Evolutionary conservation across 2,329 filamentous ascomycete species (phyloP), one percentile per base, ranked within the genome.

Genomic region (Penicillium frequentans): DNA sequence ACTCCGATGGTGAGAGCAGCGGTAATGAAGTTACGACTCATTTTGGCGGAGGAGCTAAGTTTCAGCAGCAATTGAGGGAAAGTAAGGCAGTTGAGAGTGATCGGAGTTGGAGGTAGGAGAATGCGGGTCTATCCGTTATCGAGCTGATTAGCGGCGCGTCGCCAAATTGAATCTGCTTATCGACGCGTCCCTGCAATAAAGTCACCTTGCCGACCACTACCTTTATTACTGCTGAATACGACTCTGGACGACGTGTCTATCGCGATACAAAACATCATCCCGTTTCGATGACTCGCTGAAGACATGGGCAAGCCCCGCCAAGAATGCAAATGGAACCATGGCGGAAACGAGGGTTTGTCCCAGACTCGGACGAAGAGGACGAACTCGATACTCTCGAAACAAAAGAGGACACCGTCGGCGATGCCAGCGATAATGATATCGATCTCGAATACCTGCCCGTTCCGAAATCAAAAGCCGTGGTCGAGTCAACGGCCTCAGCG

Each of bases 291-390:
- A 61, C 52, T 47, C 49, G 46, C 46, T 73, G 70, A 60, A 69
- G 72, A 69, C 60, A 75, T 75, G 74, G 72, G 69, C 63, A 56
- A 69, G 65, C 60, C 61, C 61, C 67, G 62, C 65, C 68, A 57
- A 67, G 62, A 57, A 65, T 64, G 67, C 70, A 70, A 75, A 77
- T 77, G 74, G 75, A 77, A 74, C 71, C 72, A 74, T 82, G 80
- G 80, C 76, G 76, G 68, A 73, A 77, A 68, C 75, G 76, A 71
- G 79, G 80, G 52, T 82, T 76, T 74, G 80, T 82, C 59, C 77
- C 78, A 59, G 80, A 82, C 68, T 81, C 80, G 44, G 80, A 82
- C 58, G 76, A 78, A 21, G 77, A 77, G 48, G 76, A 75, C 48
- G 73, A 73, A 49, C 69, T 75, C 46, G 75, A 77, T 27, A 74